Evolutionary conservation across 2,329 filamentous ascomycete genomes (phyloP), one percentile per base, ranked within the genome.

Genomic region (Aaosphaeria arxii): DNA sequence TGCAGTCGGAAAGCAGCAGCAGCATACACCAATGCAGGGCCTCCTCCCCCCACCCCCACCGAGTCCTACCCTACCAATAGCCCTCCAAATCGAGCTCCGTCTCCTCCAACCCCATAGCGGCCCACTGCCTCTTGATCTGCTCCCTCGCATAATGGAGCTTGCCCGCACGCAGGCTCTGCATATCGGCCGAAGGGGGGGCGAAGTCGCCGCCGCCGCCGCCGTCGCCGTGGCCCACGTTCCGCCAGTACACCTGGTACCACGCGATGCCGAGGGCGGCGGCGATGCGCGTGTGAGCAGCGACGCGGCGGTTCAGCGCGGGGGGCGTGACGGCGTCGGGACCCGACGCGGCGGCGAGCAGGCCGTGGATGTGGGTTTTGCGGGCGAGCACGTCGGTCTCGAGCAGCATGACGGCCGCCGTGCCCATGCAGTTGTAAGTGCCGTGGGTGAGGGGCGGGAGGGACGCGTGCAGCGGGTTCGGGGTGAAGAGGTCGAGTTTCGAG

Each of bases 401-500:
- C 4, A 69, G 50, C 61, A 67, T 61, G 17, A 50, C 58, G 1
- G 58, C 55, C 1, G 43, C 11, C 24, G 47, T 49, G 11, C 62
- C 61, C 56, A 58, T 58, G 7, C 53, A 46, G 5, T 50, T 38
- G 40, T 61, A 59, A 4, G 46, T 39, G 3, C 61, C 62, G 6
- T 53, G 46, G 11, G 48, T 46, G 1, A 68, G 50, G 5, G 55
- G 56, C 2, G 61, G 57, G 1, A 67, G 54, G 4, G 43, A 7
- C 1, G 64, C 59, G 40, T 68, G 58, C 6, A 66, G 46, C 1
- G 35, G 32, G 39, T 62, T 65, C 4, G 64, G 64, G 1, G 66
- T 67, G 48, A 67, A 67, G 9, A 69, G 51, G 42, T 67, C 64
- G 31, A 67, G 58, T 41, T 67, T 66, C 0, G 60, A 62, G 24